A percentile compares a stretch with the other conserved stretches of the same genome.
Evolutionary conservation across 208 protist genomes (phyloP).

Genomic region (Acanthamoeba triangularis): DNA sequence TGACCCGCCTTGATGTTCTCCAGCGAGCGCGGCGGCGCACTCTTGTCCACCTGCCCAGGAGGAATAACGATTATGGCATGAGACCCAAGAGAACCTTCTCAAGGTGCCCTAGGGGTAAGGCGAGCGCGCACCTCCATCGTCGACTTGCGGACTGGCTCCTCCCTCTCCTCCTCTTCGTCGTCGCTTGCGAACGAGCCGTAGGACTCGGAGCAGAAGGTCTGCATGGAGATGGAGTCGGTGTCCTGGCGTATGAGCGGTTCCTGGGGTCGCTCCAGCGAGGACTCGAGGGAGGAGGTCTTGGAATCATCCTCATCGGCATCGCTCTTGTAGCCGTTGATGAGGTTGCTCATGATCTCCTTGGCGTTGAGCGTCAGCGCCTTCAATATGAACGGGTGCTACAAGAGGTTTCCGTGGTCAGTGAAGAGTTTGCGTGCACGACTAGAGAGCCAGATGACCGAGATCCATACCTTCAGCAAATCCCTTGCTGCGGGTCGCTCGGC

Average conservation of each 20-base stretch:
- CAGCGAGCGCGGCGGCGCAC: neutral
- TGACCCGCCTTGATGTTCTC: neutral
- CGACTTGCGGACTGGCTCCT: neutral
- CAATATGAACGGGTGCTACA: neutral
- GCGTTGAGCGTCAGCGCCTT: neutral
- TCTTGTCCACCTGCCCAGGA: neutral
- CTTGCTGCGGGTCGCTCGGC: neutral
- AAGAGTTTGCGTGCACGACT: too few species aligned
- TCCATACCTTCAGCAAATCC: neutral
- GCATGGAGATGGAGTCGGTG: neutral
- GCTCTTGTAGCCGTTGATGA: neutral
- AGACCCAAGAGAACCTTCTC: neutral
- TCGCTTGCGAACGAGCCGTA: slow-evolving; percentile 3
- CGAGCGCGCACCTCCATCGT: neutral
- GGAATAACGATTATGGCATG: neutral
- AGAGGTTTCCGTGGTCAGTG: neutral
- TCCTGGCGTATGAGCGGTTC: neutral
- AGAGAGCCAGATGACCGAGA: too few species aligned
- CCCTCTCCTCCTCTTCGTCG: neutral
- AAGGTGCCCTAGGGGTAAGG: neutral
- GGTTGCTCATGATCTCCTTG: slow-evolving; percentile 11
- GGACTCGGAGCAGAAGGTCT: slow-evolving; percentile 5
- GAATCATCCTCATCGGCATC: neutral
- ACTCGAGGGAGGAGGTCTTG: slow-evolving; percentile 14
- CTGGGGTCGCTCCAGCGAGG: slow-evolving; percentile 9